Evolutionary conservation across 495 filamentous ascomycete genomes (phyloP).

Genomic region (Penicillium canariense): DNA sequence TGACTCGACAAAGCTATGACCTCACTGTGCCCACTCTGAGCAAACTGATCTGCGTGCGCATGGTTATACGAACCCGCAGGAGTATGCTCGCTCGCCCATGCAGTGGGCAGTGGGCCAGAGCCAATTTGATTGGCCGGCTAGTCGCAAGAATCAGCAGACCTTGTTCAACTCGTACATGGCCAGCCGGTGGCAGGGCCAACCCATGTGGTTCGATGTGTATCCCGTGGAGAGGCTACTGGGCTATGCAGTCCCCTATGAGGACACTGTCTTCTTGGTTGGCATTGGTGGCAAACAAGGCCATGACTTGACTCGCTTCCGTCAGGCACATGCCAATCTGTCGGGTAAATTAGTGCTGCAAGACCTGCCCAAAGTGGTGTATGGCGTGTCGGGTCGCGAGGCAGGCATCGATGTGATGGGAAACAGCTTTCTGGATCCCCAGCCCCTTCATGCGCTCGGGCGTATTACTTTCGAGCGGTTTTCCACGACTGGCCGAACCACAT

Average conservation of each 20-base stretch:
- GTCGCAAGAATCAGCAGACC: constrained; percentile 27
- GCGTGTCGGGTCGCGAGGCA: constrained; percentile 1
- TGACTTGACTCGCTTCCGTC: constrained; percentile 31
- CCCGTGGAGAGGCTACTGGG: constrained; percentile 28
- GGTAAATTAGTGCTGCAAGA: constrained; percentile 35
- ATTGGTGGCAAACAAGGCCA: constrained; percentile 44
- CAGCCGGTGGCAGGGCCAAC: constrained; percentile 33
- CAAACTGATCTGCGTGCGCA: constrained; percentile 30
- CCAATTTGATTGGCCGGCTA: constrained; percentile 42
- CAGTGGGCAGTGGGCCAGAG: constrained; percentile 40
- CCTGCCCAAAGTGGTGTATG: constrained; percentile 30
- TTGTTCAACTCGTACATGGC: constrained; percentile 45
- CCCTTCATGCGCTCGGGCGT: constrained; percentile 35
- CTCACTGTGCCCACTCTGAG: constrained; percentile 37
- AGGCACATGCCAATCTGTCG: constrained; percentile 17
- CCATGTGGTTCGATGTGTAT: constrained; percentile 40
- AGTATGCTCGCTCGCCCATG: constrained; percentile 38
- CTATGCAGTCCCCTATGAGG: constrained; percentile 16
- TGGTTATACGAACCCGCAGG: constrained; percentile 30
- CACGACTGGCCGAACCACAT: constrained; percentile 47
- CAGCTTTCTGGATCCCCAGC: constrained; percentile 36
- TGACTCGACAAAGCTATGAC: constrained; percentile 29
- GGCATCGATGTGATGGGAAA: constrained; percentile 35
- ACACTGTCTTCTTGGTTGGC: constrained; percentile 40
- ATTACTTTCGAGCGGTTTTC: constrained; percentile 46